Conservation (phyloP, 148 eudicot genomes). For the Gaultheria prostrata region DNA sequence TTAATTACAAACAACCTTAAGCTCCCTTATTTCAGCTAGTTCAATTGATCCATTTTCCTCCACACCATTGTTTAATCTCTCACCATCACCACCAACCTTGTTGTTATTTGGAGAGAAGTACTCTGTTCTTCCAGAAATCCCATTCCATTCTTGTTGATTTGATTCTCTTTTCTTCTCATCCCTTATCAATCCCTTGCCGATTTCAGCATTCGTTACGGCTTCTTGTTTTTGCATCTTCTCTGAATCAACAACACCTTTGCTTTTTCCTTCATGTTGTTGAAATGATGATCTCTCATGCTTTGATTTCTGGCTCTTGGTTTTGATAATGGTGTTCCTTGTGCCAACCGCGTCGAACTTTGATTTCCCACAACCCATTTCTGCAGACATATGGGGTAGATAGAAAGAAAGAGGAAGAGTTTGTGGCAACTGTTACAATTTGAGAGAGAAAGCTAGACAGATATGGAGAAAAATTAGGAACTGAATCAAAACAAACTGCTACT, state of each 20-base stretch:
- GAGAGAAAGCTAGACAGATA: too few species aligned
- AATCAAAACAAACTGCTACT: too few species aligned
- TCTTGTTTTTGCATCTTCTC: too few species aligned
- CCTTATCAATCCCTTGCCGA: neutral
- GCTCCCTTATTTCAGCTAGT: too few species aligned
- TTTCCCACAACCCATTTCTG: conserved; percentile 23
- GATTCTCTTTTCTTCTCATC: too few species aligned
- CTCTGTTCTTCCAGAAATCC: conserved; percentile 9
- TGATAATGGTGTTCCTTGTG: neutral
- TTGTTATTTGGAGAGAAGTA: conserved; percentile 10
- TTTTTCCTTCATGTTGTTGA: neutral
- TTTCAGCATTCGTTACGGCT: neutral
- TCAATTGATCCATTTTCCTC: conserved; percentile 15
- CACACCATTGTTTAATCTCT: neutral
- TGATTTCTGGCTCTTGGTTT: neutral
- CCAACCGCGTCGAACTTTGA: conserved; percentile 11
- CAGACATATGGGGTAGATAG: too few species aligned
- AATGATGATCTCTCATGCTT: neutral
- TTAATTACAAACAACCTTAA: neutral
- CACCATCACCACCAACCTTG: neutral
- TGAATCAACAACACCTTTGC: too few species aligned
- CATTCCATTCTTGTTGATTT: neutral
- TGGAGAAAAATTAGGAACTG: too few species aligned
- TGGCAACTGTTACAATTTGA: too few species aligned
- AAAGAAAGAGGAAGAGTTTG: too few species aligned